phyloP scores from a whole-genome alignment of 768 basidiomycete genomes.

The Daedaleopsis nitida region DNA sequence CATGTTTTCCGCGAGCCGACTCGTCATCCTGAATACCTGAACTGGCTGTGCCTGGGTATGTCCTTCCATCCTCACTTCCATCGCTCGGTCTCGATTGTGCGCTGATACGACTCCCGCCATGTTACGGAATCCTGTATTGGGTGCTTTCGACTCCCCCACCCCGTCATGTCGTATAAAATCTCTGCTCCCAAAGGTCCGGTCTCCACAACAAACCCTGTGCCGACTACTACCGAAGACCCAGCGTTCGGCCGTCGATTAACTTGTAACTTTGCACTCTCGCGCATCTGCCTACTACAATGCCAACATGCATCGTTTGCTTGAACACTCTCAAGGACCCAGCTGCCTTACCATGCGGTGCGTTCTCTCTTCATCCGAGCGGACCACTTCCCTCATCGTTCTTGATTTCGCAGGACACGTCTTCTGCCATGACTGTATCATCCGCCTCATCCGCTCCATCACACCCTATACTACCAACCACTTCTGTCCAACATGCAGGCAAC shows the following conservation, averaged over 20 bases:
- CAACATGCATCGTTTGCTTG: slow-evolving; percentile 62
- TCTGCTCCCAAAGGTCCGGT: neutral
- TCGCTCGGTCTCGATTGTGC: slow-evolving; percentile 13
- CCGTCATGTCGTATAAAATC: slow-evolving; percentile 8
- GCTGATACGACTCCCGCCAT: slow-evolving; percentile 19
- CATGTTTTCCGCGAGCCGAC: neutral
- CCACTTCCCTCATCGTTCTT: neutral
- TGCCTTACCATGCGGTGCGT: slow-evolving; percentile 64
- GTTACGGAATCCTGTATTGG: slow-evolving; percentile 5
- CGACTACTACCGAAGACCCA: neutral
- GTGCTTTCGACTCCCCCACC: slow-evolving; percentile 3
- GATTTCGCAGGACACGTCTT: slow-evolving; percentile 58
- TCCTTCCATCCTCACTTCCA: neutral
- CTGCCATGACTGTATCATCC: slow-evolving; percentile 60
- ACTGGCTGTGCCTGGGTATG: slow-evolving; percentile 5
- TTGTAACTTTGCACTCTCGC: neutral
- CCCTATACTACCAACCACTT: slow-evolving; percentile 48
- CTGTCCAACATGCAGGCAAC: slow-evolving; percentile 59
- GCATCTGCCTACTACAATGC: slow-evolving; percentile 34
- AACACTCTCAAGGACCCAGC: slow-evolving; percentile 57
- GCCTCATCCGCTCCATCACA: slow-evolving; percentile 48
- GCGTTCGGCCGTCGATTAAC: neutral
- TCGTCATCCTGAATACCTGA: slow-evolving; percentile 3
- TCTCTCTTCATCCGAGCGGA: neutral
- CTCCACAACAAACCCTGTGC: neutral